Base-by-base conservation (phyloP, 208 protist species). In the Willaertia magna region DNA sequence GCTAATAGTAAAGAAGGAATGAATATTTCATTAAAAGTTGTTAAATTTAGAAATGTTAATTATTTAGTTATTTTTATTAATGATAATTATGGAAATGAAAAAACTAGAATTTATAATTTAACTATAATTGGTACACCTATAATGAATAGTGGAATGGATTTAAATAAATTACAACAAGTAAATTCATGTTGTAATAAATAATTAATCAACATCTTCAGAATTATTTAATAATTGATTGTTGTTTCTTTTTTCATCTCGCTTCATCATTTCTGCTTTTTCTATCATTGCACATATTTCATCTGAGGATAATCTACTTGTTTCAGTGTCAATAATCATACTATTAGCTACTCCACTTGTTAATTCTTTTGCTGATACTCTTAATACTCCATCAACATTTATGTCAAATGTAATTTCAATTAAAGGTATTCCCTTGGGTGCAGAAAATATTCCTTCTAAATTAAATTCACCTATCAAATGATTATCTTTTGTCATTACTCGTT, bases 401-500 rank as follows among this genome's bases (percentile, higher is more conserved):
- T 94, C 89, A 74, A 96, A 96, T 6, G 91, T 74, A 43, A 96
- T 93, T 88, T 96, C 92, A 76, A 98, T 95, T 87, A 97, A 93
- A 55, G 94, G 94, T 7, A 93, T 90, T 85, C 97, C 97, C 55
- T 95, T 91, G 48, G 93, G 91, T 7, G 95, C 95, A 43, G 95
- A 91, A 42, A 94, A 91, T 49, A 98, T 97, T 78, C 89, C 93
- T 44, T 52, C 90, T 6, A 98, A 89, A 61, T 98, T 94, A 86
- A 98, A 98, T 87, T 95, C 95, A 74, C 96, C 97, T 30, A 98
- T 87, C 0, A 94, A 55, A 85, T 97, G 90, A 90, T 97, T 97
- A 89, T 98, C 94, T 89, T 97, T 96, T 76, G 95, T 97, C 93
- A 97, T 95, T n/a, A 91, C 83, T 59, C 95, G 92, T 90, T 98